These are phyloP conservation scores for Neocatenulostroma microsporum DNA, from an alignment of 2,329 filamentous ascomycete species.

Conservation along the genomic window DNA sequence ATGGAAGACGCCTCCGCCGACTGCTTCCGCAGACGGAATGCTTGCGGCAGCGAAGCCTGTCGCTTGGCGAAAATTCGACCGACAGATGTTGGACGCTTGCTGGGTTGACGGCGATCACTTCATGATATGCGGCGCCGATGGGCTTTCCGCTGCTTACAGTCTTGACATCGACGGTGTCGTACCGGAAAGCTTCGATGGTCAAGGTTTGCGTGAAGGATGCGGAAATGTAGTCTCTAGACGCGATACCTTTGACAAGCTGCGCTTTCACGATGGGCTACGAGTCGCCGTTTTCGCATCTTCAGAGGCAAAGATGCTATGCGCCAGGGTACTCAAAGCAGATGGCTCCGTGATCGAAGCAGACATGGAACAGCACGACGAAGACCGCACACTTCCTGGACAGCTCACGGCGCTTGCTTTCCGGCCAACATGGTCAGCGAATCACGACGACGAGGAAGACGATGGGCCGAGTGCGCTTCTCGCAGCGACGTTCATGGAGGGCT, in stretches of 20 bases:
- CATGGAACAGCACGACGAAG: too few species aligned
- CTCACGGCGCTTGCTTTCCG: slow-evolving; percentile 38
- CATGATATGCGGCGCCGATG: slow-evolving; percentile 37
- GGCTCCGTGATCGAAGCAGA: too few species aligned
- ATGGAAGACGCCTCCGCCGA: slow-evolving; percentile 20
- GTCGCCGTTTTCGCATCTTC: slow-evolving; percentile 30
- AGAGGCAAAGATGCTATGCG: slow-evolving; percentile 24
- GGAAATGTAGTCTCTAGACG: too few species aligned
- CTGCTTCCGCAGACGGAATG: not conserved
- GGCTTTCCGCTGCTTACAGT: too few species aligned
- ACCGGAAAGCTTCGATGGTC: too few species aligned
- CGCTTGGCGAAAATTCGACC: slow-evolving; percentile 35
- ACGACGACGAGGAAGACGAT: not conserved
- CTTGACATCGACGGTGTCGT: too few species aligned
- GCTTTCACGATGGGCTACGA: slow-evolving; percentile 26
- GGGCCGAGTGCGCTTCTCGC: slow-evolving; percentile 29
- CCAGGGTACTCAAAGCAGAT: too few species aligned
- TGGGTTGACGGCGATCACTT: slow-evolving; percentile 39
- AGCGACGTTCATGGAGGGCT: slow-evolving; percentile 35
- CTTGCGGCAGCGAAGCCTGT: slow-evolving; percentile 34
- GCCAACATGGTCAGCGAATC: slow-evolving; percentile 8
- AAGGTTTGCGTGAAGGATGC: too few species aligned
- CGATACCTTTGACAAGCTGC: slow-evolving; percentile 28
- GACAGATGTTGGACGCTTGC: slow-evolving; percentile 36
- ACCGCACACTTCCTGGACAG: slow-evolving; percentile 23